Evolutionary conservation across 106 monocot genomes (phyloP).

Genomic region (Phalaenopsis aphrodite): DNA sequence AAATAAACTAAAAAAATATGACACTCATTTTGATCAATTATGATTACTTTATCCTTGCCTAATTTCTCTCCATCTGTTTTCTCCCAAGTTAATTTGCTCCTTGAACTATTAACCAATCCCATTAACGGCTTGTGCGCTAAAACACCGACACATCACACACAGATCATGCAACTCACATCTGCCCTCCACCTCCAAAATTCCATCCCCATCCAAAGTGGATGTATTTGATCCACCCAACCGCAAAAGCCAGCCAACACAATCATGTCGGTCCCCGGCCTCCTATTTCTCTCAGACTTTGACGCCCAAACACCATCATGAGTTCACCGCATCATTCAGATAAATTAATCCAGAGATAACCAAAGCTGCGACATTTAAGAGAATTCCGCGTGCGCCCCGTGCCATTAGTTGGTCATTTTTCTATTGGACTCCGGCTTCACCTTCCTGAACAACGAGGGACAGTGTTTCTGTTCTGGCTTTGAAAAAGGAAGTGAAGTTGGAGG

Average conservation of each 20-base stretch:
- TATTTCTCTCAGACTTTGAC: background rate
- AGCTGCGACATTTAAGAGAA: constrained; percentile 3
- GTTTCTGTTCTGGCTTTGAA: constrained; percentile 1
- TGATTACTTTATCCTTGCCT: too few relatives aligned
- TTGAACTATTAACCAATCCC: too few relatives aligned
- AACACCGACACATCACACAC: too few relatives aligned
- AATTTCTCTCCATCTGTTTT: too few relatives aligned
- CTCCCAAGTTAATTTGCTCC: too few relatives aligned
- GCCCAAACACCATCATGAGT: background rate
- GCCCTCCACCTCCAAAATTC: too few relatives aligned
- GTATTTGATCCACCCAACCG: background rate
- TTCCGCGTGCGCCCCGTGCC: background rate
- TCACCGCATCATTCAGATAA: background rate
- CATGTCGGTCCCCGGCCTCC: background rate
- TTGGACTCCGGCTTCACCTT: background rate
- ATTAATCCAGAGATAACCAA: background rate
- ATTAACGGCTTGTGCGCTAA: too few relatives aligned
- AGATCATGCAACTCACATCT: too few relatives aligned
- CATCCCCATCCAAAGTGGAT: background rate
- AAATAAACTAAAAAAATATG: too few relatives aligned
- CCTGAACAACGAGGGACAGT: background rate
- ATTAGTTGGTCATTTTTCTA: background rate
- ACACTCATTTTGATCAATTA: too few relatives aligned
- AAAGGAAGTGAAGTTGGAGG: background rate
- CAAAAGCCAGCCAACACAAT: background rate